Evolutionary conservation across 2,329 filamentous ascomycete genomes (phyloP), one percentile per base, ranked within the genome.

Genomic region (Pseudocercospora vitis): DNA sequence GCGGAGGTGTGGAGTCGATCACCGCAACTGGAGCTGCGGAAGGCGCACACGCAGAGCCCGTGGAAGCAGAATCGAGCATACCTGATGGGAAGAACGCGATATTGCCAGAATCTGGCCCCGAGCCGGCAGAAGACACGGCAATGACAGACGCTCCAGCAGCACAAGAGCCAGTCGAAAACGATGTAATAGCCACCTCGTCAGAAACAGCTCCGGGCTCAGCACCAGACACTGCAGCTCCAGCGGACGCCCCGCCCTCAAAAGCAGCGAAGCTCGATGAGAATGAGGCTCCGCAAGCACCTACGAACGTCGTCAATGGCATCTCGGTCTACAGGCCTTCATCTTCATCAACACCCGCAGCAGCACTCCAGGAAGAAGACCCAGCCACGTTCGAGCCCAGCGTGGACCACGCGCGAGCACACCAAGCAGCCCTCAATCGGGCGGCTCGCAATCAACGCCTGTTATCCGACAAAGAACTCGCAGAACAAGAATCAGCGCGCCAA

Each of bases 401-500:
- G 65, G 86, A 83, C 52, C 90, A 88, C 72, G 90, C 83, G 58
- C 87, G 86, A 70, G 79, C 83, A 31, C 88, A 86, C 71, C 91
- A 94, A 73, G 79, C 81, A 9, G 78, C 83, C 2, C 78, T 94
- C 1, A 76, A 80, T 50, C 74, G 78, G 28, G 77, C 76, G 40
- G 78, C 82, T 2, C 83, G 85, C 56, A 95, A 95, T 70, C 85
- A 81, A 58, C 85, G 90, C 16, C 81, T 97, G 1, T 82, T 83
- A 4, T 95, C 90, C 0, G 91, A 97, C 71, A 83, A 82, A 28
- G 92, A 97, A 68, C 76, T 95, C 8, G 86, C 84, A 29, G 84
- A 85, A 19, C 83, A 85, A 60, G 85, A 84, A 28, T 77, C 81
- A 4, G 84, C 82, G 18, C 83, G 86, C 48, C 81, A 82, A 42